These are phyloP conservation scores for Apophysomyces ossiformis DNA, from an alignment of 371 early-diverging fungal genomes.

Conservation along the genomic window DNA sequence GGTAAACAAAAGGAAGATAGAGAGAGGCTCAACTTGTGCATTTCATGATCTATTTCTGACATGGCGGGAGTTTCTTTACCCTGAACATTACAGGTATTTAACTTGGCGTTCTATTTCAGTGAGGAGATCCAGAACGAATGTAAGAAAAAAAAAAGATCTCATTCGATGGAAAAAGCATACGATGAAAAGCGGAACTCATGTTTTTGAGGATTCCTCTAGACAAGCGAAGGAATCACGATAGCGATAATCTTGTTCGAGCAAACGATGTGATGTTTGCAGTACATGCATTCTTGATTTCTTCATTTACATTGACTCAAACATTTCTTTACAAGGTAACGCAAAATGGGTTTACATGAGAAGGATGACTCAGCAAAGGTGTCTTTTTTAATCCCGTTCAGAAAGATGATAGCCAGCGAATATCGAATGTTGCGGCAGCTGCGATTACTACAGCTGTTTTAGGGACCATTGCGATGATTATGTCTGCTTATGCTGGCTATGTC, in stretches of 20 bases:
- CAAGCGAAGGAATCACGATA: conserved; percentile 67
- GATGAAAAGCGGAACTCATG: too few species aligned
- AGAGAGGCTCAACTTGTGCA: too few species aligned
- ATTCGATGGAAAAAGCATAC: too few species aligned
- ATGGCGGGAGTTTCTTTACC: not conserved
- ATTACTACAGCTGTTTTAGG: conserved; percentile 44
- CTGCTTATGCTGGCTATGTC: conserved; percentile 31
- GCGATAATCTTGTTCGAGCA: conserved; percentile 75
- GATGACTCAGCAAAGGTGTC: not conserved
- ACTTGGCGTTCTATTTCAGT: conserved; percentile 73
- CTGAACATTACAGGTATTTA: conserved; percentile 61
- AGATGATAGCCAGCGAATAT: conserved; percentile 48
- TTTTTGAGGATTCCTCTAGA: conserved; percentile 31
- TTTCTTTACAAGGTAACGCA: conserved; percentile 72
- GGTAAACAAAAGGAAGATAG: conserved; percentile 33
- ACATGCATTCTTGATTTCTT: conserved; percentile 79
- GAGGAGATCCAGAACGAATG: conserved; percentile 74
- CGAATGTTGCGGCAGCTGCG: conserved; percentile 40
- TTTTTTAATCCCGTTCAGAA: conserved; percentile 34
- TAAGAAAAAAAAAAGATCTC: conserved; percentile 17
- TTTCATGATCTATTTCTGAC: not conserved
- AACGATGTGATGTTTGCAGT: conserved; percentile 91
- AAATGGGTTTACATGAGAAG: not conserved
- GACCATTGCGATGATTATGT: conserved; percentile 36
- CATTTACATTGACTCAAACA: conserved; percentile 72